Evolutionary conservation across 2,329 filamentous ascomycete genomes (phyloP).

Genomic region (Aspergillus pseudotamarii): DNA sequence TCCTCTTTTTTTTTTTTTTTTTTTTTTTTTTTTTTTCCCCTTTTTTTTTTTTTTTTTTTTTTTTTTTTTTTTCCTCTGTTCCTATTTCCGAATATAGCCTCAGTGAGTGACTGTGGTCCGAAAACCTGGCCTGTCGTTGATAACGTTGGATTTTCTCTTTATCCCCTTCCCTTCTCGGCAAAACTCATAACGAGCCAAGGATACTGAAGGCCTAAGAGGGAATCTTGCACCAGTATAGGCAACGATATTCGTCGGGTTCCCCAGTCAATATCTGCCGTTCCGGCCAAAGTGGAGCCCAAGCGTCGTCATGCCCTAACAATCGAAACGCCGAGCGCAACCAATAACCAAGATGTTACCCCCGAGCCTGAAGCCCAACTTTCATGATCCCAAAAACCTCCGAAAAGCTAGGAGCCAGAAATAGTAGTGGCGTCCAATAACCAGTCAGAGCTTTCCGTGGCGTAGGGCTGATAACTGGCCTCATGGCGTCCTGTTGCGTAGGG

Average conservation of each 20-base stretch:
- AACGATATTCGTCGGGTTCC: background rate
- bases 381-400: background rate
- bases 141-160: background rate
- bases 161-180: background rate
- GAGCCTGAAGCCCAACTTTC: background rate
- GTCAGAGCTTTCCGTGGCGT: background rate
- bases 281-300: background rate
- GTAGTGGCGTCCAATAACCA: background rate
- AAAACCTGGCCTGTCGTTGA: background rate
- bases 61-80: background rate
- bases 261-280: background rate
- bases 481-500: background rate
- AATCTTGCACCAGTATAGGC: background rate
- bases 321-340: background rate
- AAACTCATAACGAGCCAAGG: background rate
- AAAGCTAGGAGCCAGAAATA: background rate
- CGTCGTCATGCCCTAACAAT: background rate
- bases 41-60: background rate
- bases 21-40: background rate
- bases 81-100: background rate
- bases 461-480: background rate
- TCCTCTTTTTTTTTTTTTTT: background rate
- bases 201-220: background rate
- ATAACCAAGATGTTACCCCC: background rate
- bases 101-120: background rate